These are phyloP conservation scores for Buxus sempervirens DNA, from an alignment of 164 flowering plant genomes.

Conservation along the genomic window DNA sequence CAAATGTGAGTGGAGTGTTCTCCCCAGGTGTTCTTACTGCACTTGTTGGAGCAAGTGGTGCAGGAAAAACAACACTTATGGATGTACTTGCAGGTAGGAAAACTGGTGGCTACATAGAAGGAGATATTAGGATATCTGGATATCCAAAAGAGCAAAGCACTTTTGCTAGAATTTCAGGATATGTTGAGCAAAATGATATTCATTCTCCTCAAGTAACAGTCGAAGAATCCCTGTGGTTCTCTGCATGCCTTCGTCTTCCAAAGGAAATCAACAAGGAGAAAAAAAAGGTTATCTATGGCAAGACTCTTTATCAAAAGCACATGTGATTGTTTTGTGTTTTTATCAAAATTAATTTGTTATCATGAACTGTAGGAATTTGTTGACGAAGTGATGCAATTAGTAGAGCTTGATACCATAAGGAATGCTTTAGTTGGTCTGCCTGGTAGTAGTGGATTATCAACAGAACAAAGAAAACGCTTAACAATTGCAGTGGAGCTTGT, in stretches of 20 bases:
- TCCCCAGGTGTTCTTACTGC: constrained; percentile 97
- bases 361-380: constrained; percentile 70
- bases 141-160: constrained; percentile 78
- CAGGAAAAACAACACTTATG: constrained; percentile 95
- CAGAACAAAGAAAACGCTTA: constrained; percentile 91
- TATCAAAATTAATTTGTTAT: constrained; percentile 4
- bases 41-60: constrained; percentile 94
- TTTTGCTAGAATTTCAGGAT: constrained; percentile 96
- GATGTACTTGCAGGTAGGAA: constrained; percentile 98
- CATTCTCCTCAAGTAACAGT: constrained; percentile 96
- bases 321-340: constrained; percentile 1
- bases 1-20: constrained; percentile 78
- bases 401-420: constrained; percentile 71
- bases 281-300: constrained; percentile 37
- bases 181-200: constrained; percentile 92
- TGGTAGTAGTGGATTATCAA: constrained; percentile 77
- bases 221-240: constrained; percentile 78
- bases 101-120: constrained; percentile 94
- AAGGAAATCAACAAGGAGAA: constrained; percentile 58
- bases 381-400: constrained; percentile 82
- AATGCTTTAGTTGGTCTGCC: constrained; percentile 88
- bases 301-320: not conserved
- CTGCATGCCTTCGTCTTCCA: constrained; percentile 77
- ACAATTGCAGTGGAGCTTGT: constrained; percentile 98
- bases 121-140: constrained; percentile 86